A percentile compares a stretch with the other conserved stretches of the same genome.
Evolutionary conservation across 1,284 basidiomycete species (phyloP).

Genomic region (Rhodotorula sp.): DNA sequence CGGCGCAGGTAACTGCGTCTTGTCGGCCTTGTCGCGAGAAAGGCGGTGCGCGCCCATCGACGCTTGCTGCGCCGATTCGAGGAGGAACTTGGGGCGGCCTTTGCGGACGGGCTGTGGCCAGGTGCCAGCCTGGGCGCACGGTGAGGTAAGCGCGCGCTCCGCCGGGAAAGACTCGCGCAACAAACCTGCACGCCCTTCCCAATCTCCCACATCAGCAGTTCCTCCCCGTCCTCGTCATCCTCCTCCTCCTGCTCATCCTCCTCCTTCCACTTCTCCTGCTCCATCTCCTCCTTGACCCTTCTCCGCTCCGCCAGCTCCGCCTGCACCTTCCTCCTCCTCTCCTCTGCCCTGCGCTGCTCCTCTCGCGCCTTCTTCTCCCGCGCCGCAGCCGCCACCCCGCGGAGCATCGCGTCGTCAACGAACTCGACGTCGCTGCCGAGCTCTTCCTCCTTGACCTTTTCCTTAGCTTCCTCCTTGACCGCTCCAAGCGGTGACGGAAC

Average conservation of each 20-base stretch:
- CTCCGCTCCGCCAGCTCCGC: background rate
- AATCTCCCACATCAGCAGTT: conserved; percentile 8
- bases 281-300: background rate
- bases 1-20: conserved; percentile 59
- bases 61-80: conserved; percentile 30
- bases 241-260: background rate
- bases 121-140: background rate
- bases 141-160: too few relatives aligned
- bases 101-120: conserved; percentile 10
- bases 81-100: conserved; percentile 36
- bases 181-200: background rate
- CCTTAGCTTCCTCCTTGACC: background rate
- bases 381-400: background rate
- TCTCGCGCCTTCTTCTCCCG: background rate
- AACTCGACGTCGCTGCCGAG: background rate
- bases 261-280: background rate
- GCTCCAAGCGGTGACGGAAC: background rate
- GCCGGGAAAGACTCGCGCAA: background rate
- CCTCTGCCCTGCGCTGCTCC: background rate
- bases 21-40: background rate
- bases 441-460: background rate
- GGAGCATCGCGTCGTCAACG: background rate
- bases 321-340: background rate
- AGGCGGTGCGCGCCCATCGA: conserved; percentile 35
- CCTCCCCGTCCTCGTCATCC: conserved; percentile 8